Conservation (phyloP, 345 rosid species). For the Gynandropsis gynandra region DNA sequence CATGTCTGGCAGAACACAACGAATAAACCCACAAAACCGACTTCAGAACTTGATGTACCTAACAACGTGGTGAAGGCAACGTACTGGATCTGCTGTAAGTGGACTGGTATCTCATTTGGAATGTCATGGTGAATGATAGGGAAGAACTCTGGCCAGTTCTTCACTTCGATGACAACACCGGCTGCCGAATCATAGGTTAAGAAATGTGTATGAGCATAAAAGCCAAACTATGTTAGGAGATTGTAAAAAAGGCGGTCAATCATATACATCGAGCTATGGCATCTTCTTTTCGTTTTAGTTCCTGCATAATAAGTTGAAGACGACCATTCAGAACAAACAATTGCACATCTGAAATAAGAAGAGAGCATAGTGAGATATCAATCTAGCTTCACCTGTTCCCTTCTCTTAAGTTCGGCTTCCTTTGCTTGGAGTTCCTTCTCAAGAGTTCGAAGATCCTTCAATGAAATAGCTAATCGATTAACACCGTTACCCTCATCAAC, state of each 20-base stretch:
- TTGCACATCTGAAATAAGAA: constrained; percentile 12
- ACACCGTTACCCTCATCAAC: constrained; percentile 1
- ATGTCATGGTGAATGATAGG: constrained; percentile 96
- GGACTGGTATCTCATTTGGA: constrained; percentile 85
- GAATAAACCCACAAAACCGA: neutral
- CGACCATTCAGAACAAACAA: constrained; percentile 8
- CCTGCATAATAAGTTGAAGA: constrained; percentile 40
- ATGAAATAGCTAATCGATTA: constrained; percentile 3
- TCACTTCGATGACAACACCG: constrained; percentile 86
- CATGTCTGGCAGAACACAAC: too few relatives aligned
- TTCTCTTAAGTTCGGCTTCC: constrained; percentile 78
- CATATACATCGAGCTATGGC: constrained; percentile 53
- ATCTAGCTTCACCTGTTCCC: constrained; percentile 57
- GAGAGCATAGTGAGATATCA: too few relatives aligned
- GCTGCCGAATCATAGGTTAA: constrained; percentile 45
- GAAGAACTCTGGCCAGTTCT: constrained; percentile 93
- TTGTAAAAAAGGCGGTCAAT: neutral
- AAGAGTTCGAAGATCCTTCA: constrained; percentile 71
- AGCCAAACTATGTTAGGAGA: constrained; percentile 9
- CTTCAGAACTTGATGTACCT: constrained; percentile 40
- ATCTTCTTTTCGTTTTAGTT: constrained; percentile 80
- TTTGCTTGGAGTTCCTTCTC: constrained; percentile 93
- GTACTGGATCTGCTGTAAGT: constrained; percentile 73
- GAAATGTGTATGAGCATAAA: constrained; percentile 8
- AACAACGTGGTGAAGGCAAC: constrained; percentile 85